Base-by-base conservation (phyloP, 2,329 filamentous ascomycete genomes). In the Diaporthe sp. region DNA sequence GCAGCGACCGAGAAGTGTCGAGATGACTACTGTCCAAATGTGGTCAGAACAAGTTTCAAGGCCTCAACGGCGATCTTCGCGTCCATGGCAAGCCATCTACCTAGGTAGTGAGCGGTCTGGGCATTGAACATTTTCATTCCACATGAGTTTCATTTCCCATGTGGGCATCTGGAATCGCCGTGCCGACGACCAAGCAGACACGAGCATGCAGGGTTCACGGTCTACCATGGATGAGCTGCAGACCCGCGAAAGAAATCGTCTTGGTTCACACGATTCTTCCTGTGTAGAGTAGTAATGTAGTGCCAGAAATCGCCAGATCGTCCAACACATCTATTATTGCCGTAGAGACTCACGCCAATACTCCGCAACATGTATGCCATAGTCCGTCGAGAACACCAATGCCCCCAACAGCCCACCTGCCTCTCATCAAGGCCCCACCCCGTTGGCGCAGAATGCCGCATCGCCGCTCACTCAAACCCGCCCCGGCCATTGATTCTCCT, bases 401-500 rank as follows among this genome's bases (percentile, higher is more conserved):
- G 54, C 22, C 40, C 33, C 33, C 17, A 7, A 25, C 35, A 35
- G 19, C 8, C 40, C 35, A 28, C 30, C 35, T 30, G 12, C 50
- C 33, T 40, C n/a, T 8, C 4, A 47, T 25, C 17, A 3, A 61
- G 13, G 28, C 2, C 33, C 25, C 7, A 1, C 19, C 6, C 15
- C 25, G 22, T 17, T 7, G 17, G 19, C 40, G 19, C 45, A n/a
- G 35, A n/a, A 30, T 17, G 30, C 61, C 42, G 28, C 30, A n/a
- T 19, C 33, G 8, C 33, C 15, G 2, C 40, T 71, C 69, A 74
- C 38, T 74, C 61, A 15, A 72, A 15, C 57, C 35, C 57, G 80
- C 17, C 17, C 79, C 80, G 76, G 83, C 82, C 78, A 86, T 73
- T 86, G 86, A 79, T 91, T 88, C 70, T 85, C 86, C 82, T 90